Percentiles rank a stretch among this genome's conserved stretches.
phyloP scores from a whole-genome alignment of 2,329 filamentous ascomycete species.

The Parascedosporium putredinis region DNA sequence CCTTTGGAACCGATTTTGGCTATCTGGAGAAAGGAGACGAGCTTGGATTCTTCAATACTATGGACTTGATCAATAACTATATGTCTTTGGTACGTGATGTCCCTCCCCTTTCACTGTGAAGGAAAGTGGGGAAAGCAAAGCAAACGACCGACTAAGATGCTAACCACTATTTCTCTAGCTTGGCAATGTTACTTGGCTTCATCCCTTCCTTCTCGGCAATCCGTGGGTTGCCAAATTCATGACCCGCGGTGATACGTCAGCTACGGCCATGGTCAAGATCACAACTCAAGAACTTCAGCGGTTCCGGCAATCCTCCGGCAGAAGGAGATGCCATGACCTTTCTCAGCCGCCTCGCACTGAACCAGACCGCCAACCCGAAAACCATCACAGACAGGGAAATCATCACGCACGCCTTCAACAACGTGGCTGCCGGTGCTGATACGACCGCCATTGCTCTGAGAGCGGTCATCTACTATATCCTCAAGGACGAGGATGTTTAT shows the following conservation, averaged over 20 bases:
- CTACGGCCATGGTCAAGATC: not conserved
- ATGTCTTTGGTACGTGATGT: not conserved
- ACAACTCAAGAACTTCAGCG: not conserved
- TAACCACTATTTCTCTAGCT: no score
- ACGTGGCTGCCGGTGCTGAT: slow-evolving; percentile 20
- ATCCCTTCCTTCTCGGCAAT: not conserved
- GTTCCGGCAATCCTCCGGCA: not conserved
- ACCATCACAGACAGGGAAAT: not conserved
- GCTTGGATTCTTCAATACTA: not conserved
- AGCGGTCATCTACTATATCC: slow-evolving; percentile 26
- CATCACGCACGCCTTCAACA: not conserved
- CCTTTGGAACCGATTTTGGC: not conserved
- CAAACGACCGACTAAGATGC: no score
- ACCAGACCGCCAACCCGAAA: not conserved
- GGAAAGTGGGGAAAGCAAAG: no score
- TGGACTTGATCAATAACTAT: not conserved
- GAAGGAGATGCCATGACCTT: not conserved
- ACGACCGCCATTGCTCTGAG: slow-evolving; percentile 25
- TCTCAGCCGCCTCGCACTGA: not conserved
- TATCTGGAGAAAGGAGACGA: not conserved
- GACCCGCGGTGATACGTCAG: not conserved
- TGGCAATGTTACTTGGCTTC: not conserved
- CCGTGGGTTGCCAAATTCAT: not conserved
- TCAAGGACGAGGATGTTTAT: slow-evolving; percentile 20
- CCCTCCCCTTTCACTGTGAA: no score